phyloP scores from a whole-genome alignment of 306 rosid genomes.

The Pachyrhizus erosus region DNA sequence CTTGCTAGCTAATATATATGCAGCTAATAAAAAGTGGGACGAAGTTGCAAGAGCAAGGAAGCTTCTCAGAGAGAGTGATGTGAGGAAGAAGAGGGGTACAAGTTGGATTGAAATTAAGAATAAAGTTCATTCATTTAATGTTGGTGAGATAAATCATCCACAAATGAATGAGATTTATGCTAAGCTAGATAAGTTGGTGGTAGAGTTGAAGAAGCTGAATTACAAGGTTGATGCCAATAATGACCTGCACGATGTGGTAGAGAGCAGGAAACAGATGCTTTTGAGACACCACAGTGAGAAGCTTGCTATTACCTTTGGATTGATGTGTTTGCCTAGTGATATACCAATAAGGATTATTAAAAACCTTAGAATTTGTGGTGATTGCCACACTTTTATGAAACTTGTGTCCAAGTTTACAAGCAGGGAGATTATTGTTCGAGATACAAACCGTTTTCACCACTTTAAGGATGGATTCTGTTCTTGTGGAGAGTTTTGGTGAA shows the following conservation, averaged over 20 bases:
- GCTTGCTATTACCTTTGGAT: constrained; percentile 77
- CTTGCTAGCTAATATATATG: constrained; percentile 78
- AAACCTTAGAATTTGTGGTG: constrained; percentile 92
- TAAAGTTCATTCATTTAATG: constrained; percentile 75
- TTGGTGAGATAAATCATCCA: constrained; percentile 75
- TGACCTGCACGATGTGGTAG: constrained; percentile 77
- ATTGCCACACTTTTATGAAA: constrained; percentile 90
- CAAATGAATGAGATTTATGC: constrained; percentile 61
- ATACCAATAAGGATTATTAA: constrained; percentile 86
- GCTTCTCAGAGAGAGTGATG: constrained; percentile 66
- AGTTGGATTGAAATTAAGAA: constrained; percentile 91
- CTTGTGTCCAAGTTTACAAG: constrained; percentile 52
- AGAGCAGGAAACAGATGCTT: constrained; percentile 69
- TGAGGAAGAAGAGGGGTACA: constrained; percentile 78
- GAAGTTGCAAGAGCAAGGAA: constrained; percentile 82
- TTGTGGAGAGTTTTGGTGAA: constrained; percentile 83
- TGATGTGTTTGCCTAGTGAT: constrained; percentile 71
- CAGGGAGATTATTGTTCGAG: constrained; percentile 80
- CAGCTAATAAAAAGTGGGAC: constrained; percentile 76
- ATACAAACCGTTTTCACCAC: constrained; percentile 80
- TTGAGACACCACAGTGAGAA: constrained; percentile 87
- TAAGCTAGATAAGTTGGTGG: constrained; percentile 66
- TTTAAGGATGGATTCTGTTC: constrained; percentile 69
- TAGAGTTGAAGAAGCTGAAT: constrained; percentile 62
- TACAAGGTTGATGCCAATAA: constrained; percentile 65